A percentile compares a stretch with the other conserved stretches of the same genome.
These are phyloP conservation scores for Mycena galericulata DNA, from an alignment of 768 basidiomycete species.

Conservation along the genomic window DNA sequence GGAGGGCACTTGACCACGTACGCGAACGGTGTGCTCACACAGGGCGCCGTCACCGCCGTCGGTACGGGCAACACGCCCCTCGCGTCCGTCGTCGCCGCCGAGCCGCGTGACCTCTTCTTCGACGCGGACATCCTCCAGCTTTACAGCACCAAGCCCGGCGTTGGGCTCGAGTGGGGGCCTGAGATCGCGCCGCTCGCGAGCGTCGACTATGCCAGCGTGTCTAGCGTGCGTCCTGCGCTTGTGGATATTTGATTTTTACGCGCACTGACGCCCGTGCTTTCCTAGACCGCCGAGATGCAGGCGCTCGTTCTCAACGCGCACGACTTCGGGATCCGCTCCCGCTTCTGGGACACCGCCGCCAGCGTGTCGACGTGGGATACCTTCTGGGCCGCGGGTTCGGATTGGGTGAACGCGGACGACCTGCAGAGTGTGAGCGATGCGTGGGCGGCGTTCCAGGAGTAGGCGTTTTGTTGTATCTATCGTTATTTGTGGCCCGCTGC, in stretches of 20 bases:
- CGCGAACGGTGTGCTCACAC: conserved; percentile 34
- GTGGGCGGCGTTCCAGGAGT: conserved; percentile 19
- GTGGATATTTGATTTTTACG: too few relatives aligned
- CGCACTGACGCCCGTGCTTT: too few relatives aligned
- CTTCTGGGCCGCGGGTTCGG: conserved; percentile 37
- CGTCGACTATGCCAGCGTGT: conserved; percentile 33
- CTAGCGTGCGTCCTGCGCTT: conserved; percentile 14
- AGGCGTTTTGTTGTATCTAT: too few relatives aligned
- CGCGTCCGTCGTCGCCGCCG: conserved; percentile 34
- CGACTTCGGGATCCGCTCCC: conserved; percentile 35
- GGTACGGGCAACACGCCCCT: conserved; percentile 44
- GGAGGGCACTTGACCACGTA: conserved; percentile 53
- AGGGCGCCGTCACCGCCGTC: conserved; percentile 38
- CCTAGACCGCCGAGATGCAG: conserved; percentile 32
- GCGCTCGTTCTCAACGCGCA: conserved; percentile 37
- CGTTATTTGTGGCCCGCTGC: too few relatives aligned
- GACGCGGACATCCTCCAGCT: conserved; percentile 39
- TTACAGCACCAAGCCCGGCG: conserved; percentile 28
- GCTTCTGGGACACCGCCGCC: conserved; percentile 41
- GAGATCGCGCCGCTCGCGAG: conserved; percentile 41
- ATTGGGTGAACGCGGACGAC: conserved; percentile 46
- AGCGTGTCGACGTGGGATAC: conserved; percentile 36
- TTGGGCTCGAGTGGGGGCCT: conserved; percentile 31
- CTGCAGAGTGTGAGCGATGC: conserved; percentile 35
- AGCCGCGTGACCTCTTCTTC: conserved; percentile 41